Evolutionary conservation across 176 grass and related monocot species (phyloP), one percentile per base, ranked within the genome.

Genomic region (Ensete ventricosum): DNA sequence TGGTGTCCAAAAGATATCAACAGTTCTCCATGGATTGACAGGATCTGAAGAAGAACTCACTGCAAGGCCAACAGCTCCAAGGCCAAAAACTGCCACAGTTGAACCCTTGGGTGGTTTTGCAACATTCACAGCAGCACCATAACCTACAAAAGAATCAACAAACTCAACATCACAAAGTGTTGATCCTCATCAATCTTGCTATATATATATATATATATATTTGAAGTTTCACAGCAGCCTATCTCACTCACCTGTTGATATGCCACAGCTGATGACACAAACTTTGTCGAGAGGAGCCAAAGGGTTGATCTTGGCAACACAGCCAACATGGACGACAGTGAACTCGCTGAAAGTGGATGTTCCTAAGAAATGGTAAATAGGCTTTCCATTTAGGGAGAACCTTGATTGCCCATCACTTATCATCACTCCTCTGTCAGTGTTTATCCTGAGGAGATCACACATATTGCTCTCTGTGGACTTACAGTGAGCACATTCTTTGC

Each of bases 281-380:
- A 96, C 92, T 82, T 96, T 96, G 73, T 96, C 92, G 0, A 96
- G 89, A 10, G 92, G 89, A 0, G 89, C 89, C 77, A 80, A 43
- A 0, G 87, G 84, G 82, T 96, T 96, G 60, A 92, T 87, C 80
- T 96, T 92, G 0, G 89, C 92, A 0, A 96, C 73, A 22, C 92
- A 96, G 0, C 89, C 92, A 0, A 88, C 84, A 78, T 96, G 92
- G 71, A 92, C 81, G 27, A 96, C 92, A 0, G 92, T 96, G 86
- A 87, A 96, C 87, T 96, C 87, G 24, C 89, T 96, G 68, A 96
- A 96, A 2, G 92, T 96, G 77, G 92, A 92, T 0, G 89, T 92
- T 0, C 89, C 92, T 0, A 96, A 86, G 14, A 96, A 96, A 63
- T 96, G 92, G 79, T 87, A 96, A 8, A 96, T 92, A 0, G 87